A percentile compares a stretch with the other conserved stretches of the same genome.
Evolutionary conservation across 2,329 filamentous ascomycete species (phyloP).

Genomic region (Fusarium sp.): DNA sequence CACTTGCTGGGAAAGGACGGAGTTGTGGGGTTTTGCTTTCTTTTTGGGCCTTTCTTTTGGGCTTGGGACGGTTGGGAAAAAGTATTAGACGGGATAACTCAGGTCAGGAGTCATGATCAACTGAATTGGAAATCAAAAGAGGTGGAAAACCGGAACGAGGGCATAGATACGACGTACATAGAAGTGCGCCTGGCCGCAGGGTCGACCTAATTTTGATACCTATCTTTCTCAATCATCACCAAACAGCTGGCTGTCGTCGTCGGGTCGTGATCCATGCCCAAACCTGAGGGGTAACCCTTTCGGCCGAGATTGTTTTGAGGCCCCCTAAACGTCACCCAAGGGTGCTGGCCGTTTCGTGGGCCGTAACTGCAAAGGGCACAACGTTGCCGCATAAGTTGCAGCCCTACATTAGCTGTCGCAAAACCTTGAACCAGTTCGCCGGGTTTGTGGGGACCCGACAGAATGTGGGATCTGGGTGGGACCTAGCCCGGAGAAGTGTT

Average conservation of each 20-base stretch:
- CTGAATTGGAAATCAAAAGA: constrained; percentile 37
- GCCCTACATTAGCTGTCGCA: constrained; percentile 40
- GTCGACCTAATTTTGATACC: constrained; percentile 37
- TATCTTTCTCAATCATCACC: constrained; percentile 4
- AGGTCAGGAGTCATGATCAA: constrained; percentile 35
- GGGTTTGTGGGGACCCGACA: constrained; percentile 37
- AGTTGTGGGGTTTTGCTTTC: constrained; percentile 42
- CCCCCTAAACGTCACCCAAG: constrained; percentile 5
- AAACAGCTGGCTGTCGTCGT: constrained; percentile 3
- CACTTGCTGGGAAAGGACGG: constrained; percentile 26
- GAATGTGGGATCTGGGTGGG: constrained; percentile 37
- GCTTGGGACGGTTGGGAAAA: constrained; percentile 43
- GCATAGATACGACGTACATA: constrained; percentile 44
- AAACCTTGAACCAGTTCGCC: constrained; percentile 35
- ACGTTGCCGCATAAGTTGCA: constrained; percentile 35
- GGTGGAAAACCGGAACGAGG: constrained; percentile 36
- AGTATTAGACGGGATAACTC: constrained; percentile 43
- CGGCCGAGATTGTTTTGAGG: constrained; percentile 1
- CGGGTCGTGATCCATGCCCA: constrained; percentile 5
- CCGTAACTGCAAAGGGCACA: constrained; percentile 6
- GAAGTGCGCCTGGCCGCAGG: constrained; percentile 37
- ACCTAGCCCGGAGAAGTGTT: constrained; percentile 23
- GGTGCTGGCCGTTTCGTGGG: constrained; percentile 19
- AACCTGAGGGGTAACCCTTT: not conserved
- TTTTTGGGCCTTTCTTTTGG: constrained; percentile 34